Percentiles rank a stretch among this genome's conserved stretches.
Conservation (phyloP, 1,284 basidiomycete species). For the Pisolithus thermaeus region DNA sequence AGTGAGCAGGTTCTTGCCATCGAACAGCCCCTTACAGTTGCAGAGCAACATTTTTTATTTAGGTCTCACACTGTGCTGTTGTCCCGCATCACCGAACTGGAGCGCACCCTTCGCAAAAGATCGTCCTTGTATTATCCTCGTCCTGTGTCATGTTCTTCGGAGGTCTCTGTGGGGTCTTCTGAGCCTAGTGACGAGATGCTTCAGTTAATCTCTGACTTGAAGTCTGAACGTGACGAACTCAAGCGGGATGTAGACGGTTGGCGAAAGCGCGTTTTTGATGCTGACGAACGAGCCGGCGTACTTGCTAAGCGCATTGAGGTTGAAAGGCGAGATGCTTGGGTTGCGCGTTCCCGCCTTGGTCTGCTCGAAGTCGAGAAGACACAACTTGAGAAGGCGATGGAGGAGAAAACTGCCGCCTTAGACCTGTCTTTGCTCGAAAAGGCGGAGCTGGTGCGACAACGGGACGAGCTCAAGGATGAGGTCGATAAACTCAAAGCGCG, state of each 20-base stretch:
- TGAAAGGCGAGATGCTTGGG: conserved; percentile 71
- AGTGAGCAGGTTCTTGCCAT: conserved; percentile 33
- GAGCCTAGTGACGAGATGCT: conserved; percentile 71
- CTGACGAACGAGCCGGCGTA: conserved; percentile 57
- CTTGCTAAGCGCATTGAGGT: conserved; percentile 60
- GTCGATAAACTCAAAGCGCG: conserved; percentile 29
- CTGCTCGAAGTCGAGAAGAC: conserved; percentile 62
- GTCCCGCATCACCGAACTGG: conserved; percentile 71
- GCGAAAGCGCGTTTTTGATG: conserved; percentile 60
- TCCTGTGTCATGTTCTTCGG: conserved; percentile 50
- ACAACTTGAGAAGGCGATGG: conserved; percentile 42
- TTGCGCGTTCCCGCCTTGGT: conserved; percentile 58
- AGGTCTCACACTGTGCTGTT: conserved; percentile 75
- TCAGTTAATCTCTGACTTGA: conserved; percentile 65
- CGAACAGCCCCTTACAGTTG: conserved; percentile 49
- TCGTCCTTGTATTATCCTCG: conserved; percentile 41
- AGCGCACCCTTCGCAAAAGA: conserved; percentile 55
- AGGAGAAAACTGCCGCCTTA: conserved; percentile 34
- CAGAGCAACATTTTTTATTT: conserved; percentile 77
- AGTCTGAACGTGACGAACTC: conserved; percentile 72
- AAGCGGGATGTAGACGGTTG: conserved; percentile 73
- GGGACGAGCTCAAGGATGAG: conserved; percentile 30
- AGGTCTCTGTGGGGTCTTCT: conserved; percentile 33
- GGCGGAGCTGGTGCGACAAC: conserved; percentile 27
- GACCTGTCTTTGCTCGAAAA: conserved; percentile 31